Base-by-base conservation (phyloP, 805 yeast species). In the Lipomyces mesembrius region DNA sequence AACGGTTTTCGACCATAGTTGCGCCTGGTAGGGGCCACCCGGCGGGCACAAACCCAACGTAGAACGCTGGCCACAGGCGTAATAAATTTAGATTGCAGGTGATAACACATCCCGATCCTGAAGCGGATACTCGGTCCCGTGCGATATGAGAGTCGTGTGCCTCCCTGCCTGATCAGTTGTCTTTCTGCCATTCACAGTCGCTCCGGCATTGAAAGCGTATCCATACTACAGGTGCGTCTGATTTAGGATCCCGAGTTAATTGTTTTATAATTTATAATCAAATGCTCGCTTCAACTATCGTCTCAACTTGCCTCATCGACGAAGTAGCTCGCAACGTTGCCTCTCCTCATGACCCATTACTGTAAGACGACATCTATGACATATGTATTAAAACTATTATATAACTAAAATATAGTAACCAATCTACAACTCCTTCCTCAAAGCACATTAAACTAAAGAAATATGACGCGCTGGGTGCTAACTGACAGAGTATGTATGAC, bases 381-480 rank as follows among this genome's bases (percentile, higher is more conserved):
- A 39, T 52, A 22, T 54, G 27, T 54, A 59, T 46, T 59, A 39
- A 59, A 11, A 59, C 29, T 59, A 46, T 46, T 56, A 56, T 25
- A 34, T 29, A 34, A 29, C 20, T 54, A 54, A 17, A 54, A 17
- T 29, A 29, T 54, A 54, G 35, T 57, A 59, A 59, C 61, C 61
- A 59, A 29, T 59, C 61, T 59, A 59, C 61, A 59, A 59, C 61
- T 59, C 61, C 61, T 59, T 12, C 62, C 29, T 37, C 61, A 29
- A 39, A 34, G 32, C 61, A 27, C 11, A 46, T 46, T 43, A 59
- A 59, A 52, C 20, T 25, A 25, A 52, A 52, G 27, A 52, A 52
- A 52, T 52, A 25, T 52, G 55, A 52, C 34, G 55, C 34, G 55
- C 53, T 37, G 39, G 39, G 12, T 11, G 17, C 14, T 17, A 43